Evolutionary conservation across 768 basidiomycete genomes (phyloP).

Genomic region (Albatrellus ellisii): DNA sequence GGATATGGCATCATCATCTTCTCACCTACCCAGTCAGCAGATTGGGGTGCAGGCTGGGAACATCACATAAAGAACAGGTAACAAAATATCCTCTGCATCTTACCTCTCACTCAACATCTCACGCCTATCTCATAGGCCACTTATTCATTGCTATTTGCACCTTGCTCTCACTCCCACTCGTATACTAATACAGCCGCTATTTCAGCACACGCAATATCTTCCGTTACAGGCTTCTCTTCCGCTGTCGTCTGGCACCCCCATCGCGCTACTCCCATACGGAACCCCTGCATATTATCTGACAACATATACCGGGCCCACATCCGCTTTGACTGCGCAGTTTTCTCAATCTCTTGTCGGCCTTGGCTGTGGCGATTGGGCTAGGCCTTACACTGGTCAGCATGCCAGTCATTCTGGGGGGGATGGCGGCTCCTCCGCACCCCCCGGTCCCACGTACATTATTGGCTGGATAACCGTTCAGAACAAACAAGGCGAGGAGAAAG

Average conservation of each 20-base stretch:
- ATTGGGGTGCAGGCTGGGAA: slow-evolving; percentile 60
- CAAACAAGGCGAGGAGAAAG: slow-evolving; percentile 71
- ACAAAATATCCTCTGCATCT: slow-evolving; percentile 5
- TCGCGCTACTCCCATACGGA: slow-evolving; percentile 55
- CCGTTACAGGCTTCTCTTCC: slow-evolving; percentile 30
- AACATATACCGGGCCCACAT: slow-evolving; percentile 55
- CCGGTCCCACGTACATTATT: slow-evolving; percentile 35
- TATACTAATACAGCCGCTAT: slow-evolving; percentile 53
- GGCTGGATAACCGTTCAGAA: slow-evolving; percentile 69
- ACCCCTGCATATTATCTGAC: slow-evolving; percentile 63
- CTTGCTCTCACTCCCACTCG: slow-evolving; percentile 18
- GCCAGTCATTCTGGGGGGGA: not conserved
- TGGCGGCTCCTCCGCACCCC: not conserved
- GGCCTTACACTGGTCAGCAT: slow-evolving; percentile 5
- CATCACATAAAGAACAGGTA: slow-evolving; percentile 37
- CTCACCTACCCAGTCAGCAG: slow-evolving; percentile 25
- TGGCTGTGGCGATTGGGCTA: slow-evolving; percentile 41
- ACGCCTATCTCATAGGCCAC: slow-evolving; percentile 28
- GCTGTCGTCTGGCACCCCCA: slow-evolving; percentile 46
- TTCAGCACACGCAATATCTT: slow-evolving; percentile 44
- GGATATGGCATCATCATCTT: slow-evolving; percentile 54
- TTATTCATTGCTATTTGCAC: slow-evolving; percentile 36
- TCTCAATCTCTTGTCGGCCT: slow-evolving; percentile 47
- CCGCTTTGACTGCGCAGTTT: slow-evolving; percentile 50
- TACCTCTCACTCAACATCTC: slow-evolving; percentile 8